Conservation (phyloP, 345 rosid species). For the Durio zibethinus region DNA sequence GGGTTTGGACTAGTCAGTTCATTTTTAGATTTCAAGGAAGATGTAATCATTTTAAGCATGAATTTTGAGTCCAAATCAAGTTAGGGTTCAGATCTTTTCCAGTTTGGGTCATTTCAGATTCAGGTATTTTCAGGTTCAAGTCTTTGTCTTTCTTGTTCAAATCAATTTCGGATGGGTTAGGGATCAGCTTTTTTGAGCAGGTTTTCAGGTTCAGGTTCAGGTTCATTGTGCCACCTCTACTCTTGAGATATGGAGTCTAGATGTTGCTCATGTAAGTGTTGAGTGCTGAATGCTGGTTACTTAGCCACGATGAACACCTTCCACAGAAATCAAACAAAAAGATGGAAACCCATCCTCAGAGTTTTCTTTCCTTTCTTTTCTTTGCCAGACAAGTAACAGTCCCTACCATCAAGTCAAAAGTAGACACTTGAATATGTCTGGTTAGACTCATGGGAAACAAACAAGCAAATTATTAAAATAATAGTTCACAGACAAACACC, state of each 20-base stretch:
- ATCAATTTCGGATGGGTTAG: too few species aligned
- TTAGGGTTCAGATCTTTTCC: too few species aligned
- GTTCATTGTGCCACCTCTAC: too few species aligned
- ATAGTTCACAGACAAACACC: background rate
- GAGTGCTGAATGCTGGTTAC: background rate
- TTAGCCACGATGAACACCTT: conserved; percentile 28
- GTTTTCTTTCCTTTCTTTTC: background rate
- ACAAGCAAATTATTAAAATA: background rate
- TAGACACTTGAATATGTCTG: background rate
- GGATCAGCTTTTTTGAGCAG: too few species aligned
- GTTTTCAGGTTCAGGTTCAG: too few species aligned
- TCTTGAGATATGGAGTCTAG: conserved; percentile 19
- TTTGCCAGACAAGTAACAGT: conserved; percentile 6
- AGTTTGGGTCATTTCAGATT: too few species aligned
- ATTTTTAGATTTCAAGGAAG: too few species aligned
- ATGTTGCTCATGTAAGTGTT: conserved; percentile 22
- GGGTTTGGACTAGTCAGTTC: too few species aligned
- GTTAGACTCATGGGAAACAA: background rate
- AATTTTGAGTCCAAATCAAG: too few species aligned
- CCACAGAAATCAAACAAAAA: background rate
- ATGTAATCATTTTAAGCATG: too few species aligned
- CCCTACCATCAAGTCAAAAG: background rate
- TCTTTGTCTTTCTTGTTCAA: too few species aligned
- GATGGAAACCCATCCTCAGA: background rate
- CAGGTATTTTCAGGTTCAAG: too few species aligned